phyloP scores from a whole-genome alignment of 2,329 filamentous ascomycete species.

The Parascedosporium putredinis region DNA sequence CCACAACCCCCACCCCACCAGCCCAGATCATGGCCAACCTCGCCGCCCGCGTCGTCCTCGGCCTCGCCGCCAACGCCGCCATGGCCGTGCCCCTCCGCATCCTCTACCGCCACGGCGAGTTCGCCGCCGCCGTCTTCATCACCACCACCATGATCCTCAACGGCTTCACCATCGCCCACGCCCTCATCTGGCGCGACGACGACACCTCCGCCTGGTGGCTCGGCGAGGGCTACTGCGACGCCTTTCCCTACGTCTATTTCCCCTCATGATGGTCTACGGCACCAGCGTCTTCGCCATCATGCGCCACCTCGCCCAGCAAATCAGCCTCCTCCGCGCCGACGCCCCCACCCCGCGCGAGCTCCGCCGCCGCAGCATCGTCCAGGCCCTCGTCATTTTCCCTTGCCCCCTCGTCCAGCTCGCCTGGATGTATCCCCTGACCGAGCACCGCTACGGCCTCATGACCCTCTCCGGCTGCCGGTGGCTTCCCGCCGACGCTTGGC shows the following conservation, averaged over 20 bases:
- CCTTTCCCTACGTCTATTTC: conserved; percentile 35
- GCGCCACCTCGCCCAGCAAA: conserved; percentile 39
- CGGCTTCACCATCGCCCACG: conserved; percentile 36
- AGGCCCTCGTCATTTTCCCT: conserved; percentile 45
- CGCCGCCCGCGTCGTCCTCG: conserved; percentile 36
- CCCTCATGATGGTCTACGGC: conserved; percentile 37
- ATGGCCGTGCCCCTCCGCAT: conserved; percentile 41
- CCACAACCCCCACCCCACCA: conserved; percentile 17
- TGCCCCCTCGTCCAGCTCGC: conserved; percentile 37
- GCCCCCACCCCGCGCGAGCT: conserved; percentile 30
- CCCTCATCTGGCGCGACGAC: conserved; percentile 43
- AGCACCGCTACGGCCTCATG: conserved; percentile 37
- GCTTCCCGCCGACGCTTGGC: conserved; percentile 33
- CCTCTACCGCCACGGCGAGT: conserved; percentile 41
- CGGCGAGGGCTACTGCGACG: conserved; percentile 43
- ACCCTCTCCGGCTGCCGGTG: conserved; percentile 40
- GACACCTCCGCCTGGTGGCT: conserved; percentile 39
- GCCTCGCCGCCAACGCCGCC: conserved; percentile 31
- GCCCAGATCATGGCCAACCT: conserved; percentile 31
- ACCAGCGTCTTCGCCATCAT: conserved; percentile 45
- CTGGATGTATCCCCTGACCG: conserved; percentile 36
- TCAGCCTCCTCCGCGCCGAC: conserved; percentile 32
- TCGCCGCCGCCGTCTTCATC: conserved; percentile 41
- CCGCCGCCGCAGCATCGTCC: conserved; percentile 29
- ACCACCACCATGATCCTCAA: conserved; percentile 34